Percentiles rank a stretch among this genome's conserved stretches.
phyloP scores from a whole-genome alignment of 2,329 filamentous ascomycete species.

The Lachnellula arida region DNA sequence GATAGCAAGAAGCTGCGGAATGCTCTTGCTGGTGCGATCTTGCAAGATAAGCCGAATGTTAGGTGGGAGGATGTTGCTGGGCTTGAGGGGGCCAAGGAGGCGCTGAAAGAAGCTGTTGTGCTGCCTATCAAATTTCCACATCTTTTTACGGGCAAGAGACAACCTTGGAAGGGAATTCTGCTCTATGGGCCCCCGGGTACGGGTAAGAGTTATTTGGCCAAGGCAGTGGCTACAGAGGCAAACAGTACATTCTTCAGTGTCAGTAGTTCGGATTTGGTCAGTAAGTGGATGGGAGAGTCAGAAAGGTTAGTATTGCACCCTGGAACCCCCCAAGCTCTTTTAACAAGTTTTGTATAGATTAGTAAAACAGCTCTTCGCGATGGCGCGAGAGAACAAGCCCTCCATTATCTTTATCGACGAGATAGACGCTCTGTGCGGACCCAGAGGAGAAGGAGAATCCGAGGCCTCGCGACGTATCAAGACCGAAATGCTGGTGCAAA shows the following conservation, averaged over 20 bases:
- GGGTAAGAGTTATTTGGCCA: slow-evolving; percentile 95
- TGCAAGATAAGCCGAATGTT: slow-evolving; percentile 93
- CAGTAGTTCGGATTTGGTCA: slow-evolving; percentile 93
- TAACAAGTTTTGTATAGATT: slow-evolving; percentile 39
- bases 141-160: slow-evolving; percentile 89
- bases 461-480: slow-evolving; percentile 97
- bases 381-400: slow-evolving; percentile 96
- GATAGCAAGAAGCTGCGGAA: slow-evolving; percentile 94
- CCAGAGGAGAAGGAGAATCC: slow-evolving; percentile 89
- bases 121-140: slow-evolving; percentile 98
- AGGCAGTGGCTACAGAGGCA: slow-evolving; percentile 95
- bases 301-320: slow-evolving; percentile 63
- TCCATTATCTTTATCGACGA: slow-evolving; percentile 99
- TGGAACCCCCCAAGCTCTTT: background rate
- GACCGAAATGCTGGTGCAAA: slow-evolving; percentile 95
- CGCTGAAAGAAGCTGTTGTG: slow-evolving; percentile 95
- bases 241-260: slow-evolving; percentile 99
- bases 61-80: slow-evolving; percentile 98
- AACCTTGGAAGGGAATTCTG: slow-evolving; percentile 97
- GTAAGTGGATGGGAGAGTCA: slow-evolving; percentile 99
- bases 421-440: slow-evolving; percentile 92
- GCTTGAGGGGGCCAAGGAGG: slow-evolving; percentile 89
- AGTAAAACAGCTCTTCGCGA: slow-evolving; percentile 94
- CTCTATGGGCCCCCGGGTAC: slow-evolving; percentile 95
- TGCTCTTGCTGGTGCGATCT: slow-evolving; percentile 84